These are phyloP conservation scores for Mycena metata DNA, from an alignment of 768 basidiomycete genomes.

Conservation along the genomic window DNA sequence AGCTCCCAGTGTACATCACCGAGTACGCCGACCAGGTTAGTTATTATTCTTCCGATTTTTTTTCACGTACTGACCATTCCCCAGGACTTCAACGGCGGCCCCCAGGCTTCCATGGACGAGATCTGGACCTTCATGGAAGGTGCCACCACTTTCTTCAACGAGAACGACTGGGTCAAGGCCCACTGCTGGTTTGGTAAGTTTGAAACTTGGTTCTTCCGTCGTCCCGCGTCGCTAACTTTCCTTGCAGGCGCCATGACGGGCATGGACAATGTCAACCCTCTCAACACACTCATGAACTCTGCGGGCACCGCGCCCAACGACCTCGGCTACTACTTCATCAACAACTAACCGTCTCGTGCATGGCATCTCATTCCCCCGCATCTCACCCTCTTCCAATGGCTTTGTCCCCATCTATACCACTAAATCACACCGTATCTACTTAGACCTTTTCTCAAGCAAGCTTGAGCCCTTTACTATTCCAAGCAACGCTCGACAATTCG, in stretches of 20 bases:
- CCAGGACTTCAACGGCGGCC: slow-evolving; percentile 68
- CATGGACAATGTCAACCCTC: slow-evolving; percentile 67
- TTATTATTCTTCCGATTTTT: not conserved
- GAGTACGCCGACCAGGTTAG: slow-evolving; percentile 79
- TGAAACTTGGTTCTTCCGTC: not conserved
- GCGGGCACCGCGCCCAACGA: slow-evolving; percentile 60
- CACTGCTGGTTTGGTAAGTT: slow-evolving; percentile 76
- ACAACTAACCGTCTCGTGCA: slow-evolving; percentile 25
- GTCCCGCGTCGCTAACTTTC: not conserved
- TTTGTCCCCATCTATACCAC: slow-evolving; percentile 32
- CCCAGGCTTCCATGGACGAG: slow-evolving; percentile 55
- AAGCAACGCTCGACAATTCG: slow-evolving; percentile 27
- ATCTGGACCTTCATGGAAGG: slow-evolving; percentile 63
- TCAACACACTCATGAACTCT: slow-evolving; percentile 64
- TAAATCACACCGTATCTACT: slow-evolving; percentile 14
- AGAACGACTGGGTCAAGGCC: slow-evolving; percentile 53
- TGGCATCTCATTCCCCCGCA: slow-evolving; percentile 13
- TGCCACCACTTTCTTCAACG: slow-evolving; percentile 62
- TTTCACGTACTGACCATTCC: not conserved
- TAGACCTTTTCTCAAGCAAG: slow-evolving; percentile 13
- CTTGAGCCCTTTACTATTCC: slow-evolving; percentile 20
- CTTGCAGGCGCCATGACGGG: slow-evolving; percentile 45
- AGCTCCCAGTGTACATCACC: slow-evolving; percentile 50
- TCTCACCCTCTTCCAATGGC: slow-evolving; percentile 10
- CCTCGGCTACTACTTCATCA: slow-evolving; percentile 49